Base-by-base conservation (phyloP, 2,329 filamentous ascomycete species). In the Pyricularia sp. region DNA sequence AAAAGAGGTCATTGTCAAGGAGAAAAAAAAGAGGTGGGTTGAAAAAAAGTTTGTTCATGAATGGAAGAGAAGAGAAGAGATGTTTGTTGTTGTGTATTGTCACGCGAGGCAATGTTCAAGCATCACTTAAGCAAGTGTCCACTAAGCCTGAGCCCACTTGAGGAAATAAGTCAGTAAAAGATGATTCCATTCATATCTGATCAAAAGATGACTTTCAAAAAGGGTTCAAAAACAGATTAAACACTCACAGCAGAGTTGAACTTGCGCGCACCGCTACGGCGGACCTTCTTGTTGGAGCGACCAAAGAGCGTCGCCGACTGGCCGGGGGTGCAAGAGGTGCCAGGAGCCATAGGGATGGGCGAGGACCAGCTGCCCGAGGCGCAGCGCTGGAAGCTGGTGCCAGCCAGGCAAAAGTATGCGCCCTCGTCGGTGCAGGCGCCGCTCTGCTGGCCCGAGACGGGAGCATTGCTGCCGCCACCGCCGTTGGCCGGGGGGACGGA, bases 321-420 rank as follows among this genome's bases (percentile, higher is more conserved):
- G 64, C 70, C 69, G 7, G 33, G 36, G 6, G 61, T 69, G 77
- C 87, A 90, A 31, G 78, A 77, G 17, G 84, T 88, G 55, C 87
- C 87, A 1, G 79, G 71, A 1, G 86, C 82, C 81, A 89, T 81
- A 50, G 77, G 73, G 70, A 84, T 79, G 58, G 80, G 71, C 6
- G 72, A 74, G 23, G 83, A 82, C 87, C 87, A 90, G 68, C 76
- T 72, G 6, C 87, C 87, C 17, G 81, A 84, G n/a, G 85, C 86
- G 72, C 87, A 90, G 69, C 86, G 86, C 78, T 89, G 87, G 81
- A 87, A 90, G 66, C 82, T 79, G 28, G 76, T 78, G n/a, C 78
- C 80, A 23, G 78, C 80, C 30, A 87, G 78, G 74, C 88, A 90
- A 77, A 86, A 85, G 85, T 85, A 90, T 20, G 76, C 72, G 25